Evolutionary conservation across 306 rosid species (phyloP).

Genomic region (Acacia melanoxylon): DNA sequence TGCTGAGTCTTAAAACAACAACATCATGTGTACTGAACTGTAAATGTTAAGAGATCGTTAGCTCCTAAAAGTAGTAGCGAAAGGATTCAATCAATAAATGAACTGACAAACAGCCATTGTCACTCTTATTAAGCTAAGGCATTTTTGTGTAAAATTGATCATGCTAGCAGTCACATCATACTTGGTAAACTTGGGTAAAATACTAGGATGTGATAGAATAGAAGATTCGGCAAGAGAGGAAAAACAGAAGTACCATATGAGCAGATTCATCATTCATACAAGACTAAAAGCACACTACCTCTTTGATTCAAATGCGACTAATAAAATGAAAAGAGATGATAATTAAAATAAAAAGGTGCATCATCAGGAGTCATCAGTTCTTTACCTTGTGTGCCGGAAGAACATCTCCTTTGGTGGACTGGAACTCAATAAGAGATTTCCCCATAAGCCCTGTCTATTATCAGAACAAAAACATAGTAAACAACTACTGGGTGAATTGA

Average conservation of each 20-base stretch:
- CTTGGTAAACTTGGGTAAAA: background rate
- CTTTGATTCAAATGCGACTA: background rate
- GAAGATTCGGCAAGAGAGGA: background rate
- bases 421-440: conserved; percentile 83
- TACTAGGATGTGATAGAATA: background rate
- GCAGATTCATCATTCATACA: background rate
- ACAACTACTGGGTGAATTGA: conserved; percentile 28
- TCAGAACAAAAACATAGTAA: conserved; percentile 32
- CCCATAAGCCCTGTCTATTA: conserved; percentile 93
- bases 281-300: background rate
- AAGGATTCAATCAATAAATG: conserved; percentile 9
- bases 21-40: conserved; percentile 94
- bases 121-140: background rate
- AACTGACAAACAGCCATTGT: background rate
- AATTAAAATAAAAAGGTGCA: background rate
- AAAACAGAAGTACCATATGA: background rate
- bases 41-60: conserved; percentile 26
- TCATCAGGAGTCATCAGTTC: background rate
- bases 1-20: conserved; percentile 88
- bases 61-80: conserved; percentile 7
- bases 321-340: background rate
- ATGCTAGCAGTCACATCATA: background rate
- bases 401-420: conserved; percentile 85
- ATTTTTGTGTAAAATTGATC: background rate
- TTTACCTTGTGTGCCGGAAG: conserved; percentile 98